A percentile compares a stretch with the other conserved stretches of the same genome.
Evolutionary conservation across 2,329 filamentous ascomycete species (phyloP).

Genomic region (Trichophyton mentagrophytes): DNA sequence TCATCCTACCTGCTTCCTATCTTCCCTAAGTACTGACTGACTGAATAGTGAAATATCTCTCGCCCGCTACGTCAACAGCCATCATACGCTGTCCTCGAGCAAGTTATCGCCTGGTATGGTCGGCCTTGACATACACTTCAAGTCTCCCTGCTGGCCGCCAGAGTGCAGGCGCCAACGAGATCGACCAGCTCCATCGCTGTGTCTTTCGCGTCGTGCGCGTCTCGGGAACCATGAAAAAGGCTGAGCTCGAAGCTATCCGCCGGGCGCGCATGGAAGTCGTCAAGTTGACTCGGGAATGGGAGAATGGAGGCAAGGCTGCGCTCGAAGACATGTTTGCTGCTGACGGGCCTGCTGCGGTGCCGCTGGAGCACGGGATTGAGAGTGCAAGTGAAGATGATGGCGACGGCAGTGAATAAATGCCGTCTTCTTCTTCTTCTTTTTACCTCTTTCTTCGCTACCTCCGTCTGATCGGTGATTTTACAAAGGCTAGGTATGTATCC

Average conservation of each 20-base stretch:
- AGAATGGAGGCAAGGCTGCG: constrained; percentile 33
- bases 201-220: constrained; percentile 76
- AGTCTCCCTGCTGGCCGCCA: constrained; percentile 32
- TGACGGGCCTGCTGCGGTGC: constrained; percentile 6
- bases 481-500: not conserved
- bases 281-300: constrained; percentile 45
- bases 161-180: not conserved
- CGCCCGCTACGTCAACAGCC: constrained; percentile 80
- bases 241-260: constrained; percentile 76
- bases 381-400: constrained; percentile 37
- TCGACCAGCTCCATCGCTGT: constrained; percentile 40
- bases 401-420: constrained; percentile 26
- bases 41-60: constrained; percentile 73
- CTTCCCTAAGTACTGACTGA: not conserved
- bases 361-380: constrained; percentile 28
- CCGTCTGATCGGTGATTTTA: not conserved
- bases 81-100: constrained; percentile 74
- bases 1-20: too few relatives aligned
- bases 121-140: constrained; percentile 69
- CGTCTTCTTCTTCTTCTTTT: too few relatives aligned
- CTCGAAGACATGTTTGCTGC: constrained; percentile 20
- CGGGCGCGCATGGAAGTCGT: constrained; percentile 61
- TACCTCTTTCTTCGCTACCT: not conserved
- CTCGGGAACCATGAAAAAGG: constrained; percentile 84
- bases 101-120: constrained; percentile 81